Evolutionary conservation across 1,139 yeast species (phyloP).

Genomic region (Suhomyces ambrosiae): DNA sequence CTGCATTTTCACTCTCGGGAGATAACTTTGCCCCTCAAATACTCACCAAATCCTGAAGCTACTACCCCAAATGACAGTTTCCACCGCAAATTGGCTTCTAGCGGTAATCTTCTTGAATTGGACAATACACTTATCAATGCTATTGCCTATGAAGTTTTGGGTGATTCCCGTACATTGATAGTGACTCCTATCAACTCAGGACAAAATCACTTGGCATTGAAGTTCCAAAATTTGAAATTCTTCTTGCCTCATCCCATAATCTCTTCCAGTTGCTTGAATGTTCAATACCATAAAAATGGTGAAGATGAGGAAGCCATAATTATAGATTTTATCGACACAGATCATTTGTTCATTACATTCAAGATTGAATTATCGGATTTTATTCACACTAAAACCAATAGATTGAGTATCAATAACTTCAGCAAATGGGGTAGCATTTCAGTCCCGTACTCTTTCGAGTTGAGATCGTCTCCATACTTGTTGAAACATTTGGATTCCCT

Average conservation of each 20-base stretch:
- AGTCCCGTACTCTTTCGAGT: slow-evolving; percentile 74
- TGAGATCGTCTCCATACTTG: slow-evolving; percentile 58
- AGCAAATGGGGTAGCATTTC: slow-evolving; percentile 63
- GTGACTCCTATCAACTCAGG: slow-evolving; percentile 34
- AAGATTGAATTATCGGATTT: slow-evolving; percentile 35
- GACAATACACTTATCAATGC: slow-evolving; percentile 24
- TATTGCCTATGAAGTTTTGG: slow-evolving; percentile 31
- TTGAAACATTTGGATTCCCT: slow-evolving; percentile 48
- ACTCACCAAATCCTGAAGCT: slow-evolving; percentile 16
- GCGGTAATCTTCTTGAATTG: slow-evolving; percentile 31
- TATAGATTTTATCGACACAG: slow-evolving; percentile 25
- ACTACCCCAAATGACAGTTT: slow-evolving; percentile 28
- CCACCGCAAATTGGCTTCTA: slow-evolving; percentile 21
- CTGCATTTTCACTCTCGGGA: slow-evolving; percentile 23
- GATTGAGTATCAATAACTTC: slow-evolving; percentile 32
- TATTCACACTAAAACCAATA: slow-evolving; percentile 18
- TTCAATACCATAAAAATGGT: slow-evolving; percentile 14
- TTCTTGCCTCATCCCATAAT: slow-evolving; percentile 38
- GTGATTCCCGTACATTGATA: slow-evolving; percentile 33
- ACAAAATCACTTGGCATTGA: slow-evolving; percentile 26
- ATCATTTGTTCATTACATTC: slow-evolving; percentile 36
- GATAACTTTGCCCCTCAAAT: slow-evolving; percentile 38
- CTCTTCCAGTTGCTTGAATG: slow-evolving; percentile 26
- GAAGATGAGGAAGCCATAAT: slow-evolving; percentile 20
- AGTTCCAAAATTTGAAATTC: slow-evolving; percentile 31